Evolutionary conservation across 371 early-diverging fungal genomes (phyloP), one percentile per base, ranked within the genome.

Genomic region (Batkoa obscura): DNA sequence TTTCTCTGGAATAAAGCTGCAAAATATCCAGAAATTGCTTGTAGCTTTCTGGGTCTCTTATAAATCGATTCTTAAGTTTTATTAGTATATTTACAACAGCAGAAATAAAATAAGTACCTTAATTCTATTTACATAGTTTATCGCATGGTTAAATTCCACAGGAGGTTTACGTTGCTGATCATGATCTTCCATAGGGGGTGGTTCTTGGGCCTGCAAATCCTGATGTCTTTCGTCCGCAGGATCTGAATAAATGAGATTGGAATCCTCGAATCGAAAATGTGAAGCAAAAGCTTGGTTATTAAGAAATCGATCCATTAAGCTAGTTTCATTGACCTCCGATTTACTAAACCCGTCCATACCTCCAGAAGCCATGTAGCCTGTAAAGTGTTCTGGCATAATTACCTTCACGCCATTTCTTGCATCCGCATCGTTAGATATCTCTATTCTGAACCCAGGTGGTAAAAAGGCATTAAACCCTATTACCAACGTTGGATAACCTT

Each of bases 391-490:
- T 15, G 94, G 94, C 0, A 93, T 91, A 5, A 84, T 90, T 10
- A 96, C 94, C 50, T 80, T 77, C 45, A 94, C 84, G 42, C 74
- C 67, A 58, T 74, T 67, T 33, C 80, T 76, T 39, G 83, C 80
- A 13, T 66, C 59, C 0, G 84, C 79, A 60, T 90, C 83, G 36
- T 72, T 68, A 2, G 78, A 79, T 56, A 88, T 81, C 62, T 92
- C 95, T 57, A 98, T 92, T 56, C 81, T 78, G 63, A 91, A 97
- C 1, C 97, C 97, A 12, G 91, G 88, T 9, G 99, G 99, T 53
- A 99, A 65, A 66, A 99, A 99, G 0, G 98, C 95, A 69, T 99
- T 99, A 74, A 99, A 99, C 17, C 94, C 98, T 56, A 80, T 84
- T 42, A 99, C 91, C 36, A 99, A 75, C 37, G 75, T 59, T 15